phyloP scores from a whole-genome alignment of 257 asterid genomes.

The Verbena officinalis region DNA sequence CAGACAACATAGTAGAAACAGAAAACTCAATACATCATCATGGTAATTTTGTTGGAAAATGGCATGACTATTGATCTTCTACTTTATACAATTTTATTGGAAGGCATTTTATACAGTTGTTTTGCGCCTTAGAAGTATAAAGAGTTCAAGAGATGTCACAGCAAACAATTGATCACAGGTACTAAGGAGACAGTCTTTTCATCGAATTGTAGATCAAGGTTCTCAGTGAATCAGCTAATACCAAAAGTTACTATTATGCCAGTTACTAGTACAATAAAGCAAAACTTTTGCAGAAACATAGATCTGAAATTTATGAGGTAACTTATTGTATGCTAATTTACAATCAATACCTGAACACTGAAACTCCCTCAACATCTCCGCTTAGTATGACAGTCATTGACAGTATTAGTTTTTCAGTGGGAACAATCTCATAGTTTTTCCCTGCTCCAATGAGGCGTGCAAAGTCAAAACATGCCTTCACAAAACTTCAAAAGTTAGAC shows the following conservation, averaged over 20 bases:
- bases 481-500: conserved; percentile 42
- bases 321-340: conserved; percentile 17
- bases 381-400: conserved; percentile 59
- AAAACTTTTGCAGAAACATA: background rate
- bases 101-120: background rate
- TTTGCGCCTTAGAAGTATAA: background rate
- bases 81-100: background rate
- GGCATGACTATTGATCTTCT: background rate
- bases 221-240: background rate
- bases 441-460: conserved; percentile 70
- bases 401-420: conserved; percentile 66
- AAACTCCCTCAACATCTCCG: conserved; percentile 54
- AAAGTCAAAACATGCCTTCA: conserved; percentile 96
- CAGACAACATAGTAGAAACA: conserved; percentile 4
- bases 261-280: background rate
- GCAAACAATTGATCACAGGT: conserved; percentile 13
- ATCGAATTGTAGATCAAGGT: conserved; percentile 17
- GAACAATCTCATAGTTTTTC: conserved; percentile 57
- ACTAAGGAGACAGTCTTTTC: background rate
- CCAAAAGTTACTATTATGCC: background rate
- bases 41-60: background rate
- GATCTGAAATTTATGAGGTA: background rate
- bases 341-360: conserved; percentile 62
- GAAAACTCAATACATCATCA: conserved; percentile 21
- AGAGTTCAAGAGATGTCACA: conserved; percentile 13